phyloP scores from a whole-genome alignment of 768 basidiomycete genomes.

The Termitomyces sp. region DNA sequence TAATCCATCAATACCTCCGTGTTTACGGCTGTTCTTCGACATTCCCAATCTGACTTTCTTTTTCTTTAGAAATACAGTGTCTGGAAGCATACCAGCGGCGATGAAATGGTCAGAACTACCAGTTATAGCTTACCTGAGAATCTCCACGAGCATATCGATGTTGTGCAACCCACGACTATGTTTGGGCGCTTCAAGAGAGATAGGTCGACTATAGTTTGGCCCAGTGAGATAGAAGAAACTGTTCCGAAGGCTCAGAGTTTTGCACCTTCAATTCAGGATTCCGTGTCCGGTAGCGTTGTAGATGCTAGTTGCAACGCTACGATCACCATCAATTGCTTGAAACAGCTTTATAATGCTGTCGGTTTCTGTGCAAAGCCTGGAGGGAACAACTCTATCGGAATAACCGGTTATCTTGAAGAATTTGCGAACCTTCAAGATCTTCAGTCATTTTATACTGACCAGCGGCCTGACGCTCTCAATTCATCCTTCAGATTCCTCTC shows the following conservation, averaged over 20 bases:
- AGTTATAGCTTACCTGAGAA: constrained; percentile 59
- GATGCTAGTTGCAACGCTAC: constrained; percentile 42
- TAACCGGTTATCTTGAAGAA: constrained; percentile 49
- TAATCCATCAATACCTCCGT: constrained; percentile 1
- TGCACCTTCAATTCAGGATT: constrained; percentile 10
- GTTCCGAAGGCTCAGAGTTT: constrained; percentile 7
- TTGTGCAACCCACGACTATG: constrained; percentile 69
- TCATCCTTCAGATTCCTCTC: constrained; percentile 48
- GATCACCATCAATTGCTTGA: constrained; percentile 48
- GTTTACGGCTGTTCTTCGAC: neutral
- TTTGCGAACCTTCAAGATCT: constrained; percentile 51
- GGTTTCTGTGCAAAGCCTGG: constrained; percentile 35
- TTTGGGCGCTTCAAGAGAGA: constrained; percentile 38
- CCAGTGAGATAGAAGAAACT: constrained; percentile 12
- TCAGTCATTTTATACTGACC: constrained; percentile 41
- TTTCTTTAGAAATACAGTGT: constrained; percentile 50
- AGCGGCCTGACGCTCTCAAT: constrained; percentile 41
- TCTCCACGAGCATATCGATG: constrained; percentile 55
- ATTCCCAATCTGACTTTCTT: neutral
- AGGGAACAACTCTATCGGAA: constrained; percentile 41
- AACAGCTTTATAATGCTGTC: constrained; percentile 49
- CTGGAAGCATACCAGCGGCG: constrained; percentile 53
- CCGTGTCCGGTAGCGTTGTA: constrained; percentile 29
- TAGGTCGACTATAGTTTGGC: constrained; percentile 27
- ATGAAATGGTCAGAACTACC: constrained; percentile 58